Base-by-base conservation (phyloP, 495 filamentous ascomycete species). In the Collariella sp. region DNA sequence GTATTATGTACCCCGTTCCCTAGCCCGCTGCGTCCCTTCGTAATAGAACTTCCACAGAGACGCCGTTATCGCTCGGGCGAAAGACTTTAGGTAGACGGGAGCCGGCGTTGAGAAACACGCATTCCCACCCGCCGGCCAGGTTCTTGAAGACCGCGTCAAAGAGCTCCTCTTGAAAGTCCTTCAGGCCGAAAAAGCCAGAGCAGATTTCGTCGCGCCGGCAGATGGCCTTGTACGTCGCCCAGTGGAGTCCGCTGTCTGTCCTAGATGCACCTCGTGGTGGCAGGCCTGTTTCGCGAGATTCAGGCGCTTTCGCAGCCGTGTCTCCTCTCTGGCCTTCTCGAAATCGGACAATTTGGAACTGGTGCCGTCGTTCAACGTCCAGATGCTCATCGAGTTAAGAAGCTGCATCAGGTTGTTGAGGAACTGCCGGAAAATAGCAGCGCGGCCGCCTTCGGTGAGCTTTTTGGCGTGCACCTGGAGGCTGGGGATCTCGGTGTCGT, bases 151-250 rank as follows among this genome's bases (percentile, higher is more conserved):
- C 76, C 0, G 82, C 81, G 13, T 78, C 74, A 3, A 72, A 70
- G 5, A 78, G 67, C 20, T 72, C 70, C 16, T 49, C 60, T 39
- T 83, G 83, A 61, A 80, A 76, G 48, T 82, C 75, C 22, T 66
- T 65, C 2, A 57, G 49, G 0, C 75, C 75, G 10, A 50, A 18
- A 22, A 59, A 50, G 38, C 73, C 74, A 6, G 36, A 1, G 26
- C 59, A 76, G 12, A 70, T 56, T 13, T 75, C 67, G 5, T 60
- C 29, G 18, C 83, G 72, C 49, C 75, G 70, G 61, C 76, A 78
- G 6, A 75, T 73, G n/a, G 83, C 84, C 64, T 79, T 81, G 57
- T 86, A 87, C 0, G 84, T 84, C 2, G 67, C 22, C 72, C 72
- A 85, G 31, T 58, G 55, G 18, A 79, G 58, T 5, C 80, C 83